Evolutionary conservation across 768 basidiomycete species (phyloP).

Genomic region (Boletus reticuloceps): DNA sequence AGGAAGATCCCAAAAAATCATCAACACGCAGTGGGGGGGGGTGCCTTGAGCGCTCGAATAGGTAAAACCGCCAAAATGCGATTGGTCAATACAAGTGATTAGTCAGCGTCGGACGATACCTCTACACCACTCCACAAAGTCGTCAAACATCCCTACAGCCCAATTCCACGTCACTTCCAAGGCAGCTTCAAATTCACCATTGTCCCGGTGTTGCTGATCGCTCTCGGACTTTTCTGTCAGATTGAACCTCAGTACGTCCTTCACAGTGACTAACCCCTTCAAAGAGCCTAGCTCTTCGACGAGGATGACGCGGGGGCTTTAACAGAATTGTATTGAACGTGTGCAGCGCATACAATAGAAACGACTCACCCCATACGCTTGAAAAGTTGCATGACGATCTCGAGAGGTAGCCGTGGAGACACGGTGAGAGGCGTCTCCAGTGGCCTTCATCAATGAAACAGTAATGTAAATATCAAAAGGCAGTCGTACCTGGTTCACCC

Average conservation of each 20-base stretch:
- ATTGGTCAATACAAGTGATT: background rate
- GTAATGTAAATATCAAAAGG: background rate
- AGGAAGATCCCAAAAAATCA: too few relatives aligned
- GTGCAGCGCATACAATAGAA: background rate
- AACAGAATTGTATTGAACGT: background rate
- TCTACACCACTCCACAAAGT: constrained; percentile 28
- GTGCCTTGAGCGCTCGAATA: background rate
- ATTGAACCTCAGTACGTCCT: constrained; percentile 91
- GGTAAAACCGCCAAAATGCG: background rate
- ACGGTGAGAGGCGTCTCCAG: constrained; percentile 89
- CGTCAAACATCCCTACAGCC: constrained; percentile 38
- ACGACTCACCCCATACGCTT: constrained; percentile 90
- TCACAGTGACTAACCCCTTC: constrained; percentile 88
- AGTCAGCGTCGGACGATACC: constrained; percentile 21
- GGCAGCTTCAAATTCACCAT: constrained; percentile 62
- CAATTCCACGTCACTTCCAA: constrained; percentile 62
- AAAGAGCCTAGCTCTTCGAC: constrained; percentile 85
- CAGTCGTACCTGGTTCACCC: constrained; percentile 83
- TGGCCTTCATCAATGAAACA: background rate
- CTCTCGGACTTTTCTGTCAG: constrained; percentile 51
- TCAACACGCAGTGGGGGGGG: too few relatives aligned
- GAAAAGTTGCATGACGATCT: constrained; percentile 97
- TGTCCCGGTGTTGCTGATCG: constrained; percentile 53
- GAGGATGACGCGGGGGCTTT: constrained; percentile 92
- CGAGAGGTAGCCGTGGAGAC: constrained; percentile 86